Base-by-base conservation (phyloP, 768 basidiomycete species). In the Tephrocybe sp. region DNA sequence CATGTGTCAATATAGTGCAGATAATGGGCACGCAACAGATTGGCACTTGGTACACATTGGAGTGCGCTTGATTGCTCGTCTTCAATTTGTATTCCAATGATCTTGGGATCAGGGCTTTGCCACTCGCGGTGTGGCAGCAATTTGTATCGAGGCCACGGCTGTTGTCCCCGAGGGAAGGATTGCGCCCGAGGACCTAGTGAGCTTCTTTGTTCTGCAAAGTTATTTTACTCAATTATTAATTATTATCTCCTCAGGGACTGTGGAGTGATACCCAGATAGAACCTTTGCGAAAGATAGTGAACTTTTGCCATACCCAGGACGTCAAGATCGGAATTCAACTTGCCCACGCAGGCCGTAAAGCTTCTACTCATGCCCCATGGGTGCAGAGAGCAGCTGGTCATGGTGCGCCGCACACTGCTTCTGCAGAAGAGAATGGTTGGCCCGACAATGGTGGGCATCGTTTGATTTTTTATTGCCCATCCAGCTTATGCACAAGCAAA, bases 41-140 rank as follows among this genome's bases (percentile, higher is more conserved):
- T 92, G 86, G 83, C 92, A 93, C 63, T 66, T 92, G 4, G 87
- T 90, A 15, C 88, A 92, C 61, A 74, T 89, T 27, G 87, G 87
- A 1, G 81, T 80, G 53, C 54, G 47, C 31, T 38, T 19, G 1
- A 37, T 18, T 21, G 15, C 16, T 15, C 15, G 24, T 42, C 31
- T 38, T 13, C 26, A 18, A 31, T 15, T 15, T 30, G 4, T 38
- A 19, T 16, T 24, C 18, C 13, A 7, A 34, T 26, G 28, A 11
- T 9, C 5, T 34, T 5, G 11, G 13, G 8, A 26, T 11, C 48
- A 82, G 79, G 77, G 76, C 1, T 79, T 84, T 56, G 88, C 88
- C 9, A 77, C 84, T 9, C 77, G 89, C 35, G 89, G 92, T 9
- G 80, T 79, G 2, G 87, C 83, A 1, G 78, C 77, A 6, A 82